phyloP scores from a whole-genome alignment of 192 early-diverging fungal genomes.

The Glomus cerebriforme region DNA sequence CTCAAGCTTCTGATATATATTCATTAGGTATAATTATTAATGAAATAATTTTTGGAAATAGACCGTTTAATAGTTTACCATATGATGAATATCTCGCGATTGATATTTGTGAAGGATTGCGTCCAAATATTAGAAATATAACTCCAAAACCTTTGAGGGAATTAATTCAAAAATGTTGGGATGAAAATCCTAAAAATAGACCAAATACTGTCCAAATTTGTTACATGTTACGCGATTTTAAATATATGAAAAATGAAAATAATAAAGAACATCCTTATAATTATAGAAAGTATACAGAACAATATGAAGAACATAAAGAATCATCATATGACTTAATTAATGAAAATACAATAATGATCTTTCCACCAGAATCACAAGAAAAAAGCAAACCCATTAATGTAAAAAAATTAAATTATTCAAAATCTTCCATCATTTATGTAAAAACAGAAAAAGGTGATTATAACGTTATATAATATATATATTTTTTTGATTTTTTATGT shows the following conservation, averaged over 20 bases:
- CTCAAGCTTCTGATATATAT: slow-evolving; percentile 41
- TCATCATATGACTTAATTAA: too few relatives aligned
- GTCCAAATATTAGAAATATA: neutral
- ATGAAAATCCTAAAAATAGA: neutral
- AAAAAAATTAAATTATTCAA: too few relatives aligned
- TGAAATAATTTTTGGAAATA: slow-evolving; percentile 40
- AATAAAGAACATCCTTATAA: too few relatives aligned
- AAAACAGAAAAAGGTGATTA: too few relatives aligned
- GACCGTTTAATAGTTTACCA: slow-evolving; percentile 22
- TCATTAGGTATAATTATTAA: slow-evolving; percentile 44
- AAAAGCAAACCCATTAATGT: too few relatives aligned
- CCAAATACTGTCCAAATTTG: neutral
- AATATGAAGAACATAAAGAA: too few relatives aligned
- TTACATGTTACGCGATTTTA: neutral
- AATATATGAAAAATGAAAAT: neutral
- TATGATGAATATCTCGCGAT: neutral
- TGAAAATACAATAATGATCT: too few relatives aligned
- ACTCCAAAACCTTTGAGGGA: neutral
- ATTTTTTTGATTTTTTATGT: too few relatives aligned
- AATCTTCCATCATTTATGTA: too few relatives aligned
- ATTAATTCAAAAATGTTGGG: slow-evolving; percentile 1
- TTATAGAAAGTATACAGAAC: too few relatives aligned
- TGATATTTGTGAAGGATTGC: neutral
- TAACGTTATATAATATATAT: too few relatives aligned
- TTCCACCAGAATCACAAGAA: too few relatives aligned